Conservation (phyloP, 2,329 filamentous ascomycete species). For the Nigrospora osmanthi region DNA sequence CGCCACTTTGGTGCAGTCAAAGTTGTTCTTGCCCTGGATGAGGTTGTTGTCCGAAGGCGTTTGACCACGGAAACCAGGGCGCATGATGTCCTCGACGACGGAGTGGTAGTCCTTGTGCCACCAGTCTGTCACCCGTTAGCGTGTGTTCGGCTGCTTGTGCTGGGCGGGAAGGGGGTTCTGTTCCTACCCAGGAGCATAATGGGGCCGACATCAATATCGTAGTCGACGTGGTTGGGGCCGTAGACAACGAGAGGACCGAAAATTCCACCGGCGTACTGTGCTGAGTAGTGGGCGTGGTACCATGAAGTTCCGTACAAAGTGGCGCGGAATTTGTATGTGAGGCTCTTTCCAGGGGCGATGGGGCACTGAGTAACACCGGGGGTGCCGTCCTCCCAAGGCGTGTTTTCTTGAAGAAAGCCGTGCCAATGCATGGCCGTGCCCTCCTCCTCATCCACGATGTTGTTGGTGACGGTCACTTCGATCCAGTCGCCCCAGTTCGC, state of each 20-base stretch:
- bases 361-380: slow-evolving; percentile 55
- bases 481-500: slow-evolving; percentile 37
- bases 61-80: slow-evolving; percentile 21
- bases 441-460: slow-evolving; percentile 16
- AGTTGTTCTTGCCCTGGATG: slow-evolving; percentile 56
- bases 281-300: slow-evolving; percentile 56
- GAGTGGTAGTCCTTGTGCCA: slow-evolving; percentile 45
- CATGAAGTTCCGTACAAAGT: slow-evolving; percentile 47
- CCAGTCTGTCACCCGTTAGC: slow-evolving; percentile 44
- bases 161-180: neutral
- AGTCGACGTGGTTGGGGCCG: slow-evolving; percentile 43
- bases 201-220: slow-evolving; percentile 57
- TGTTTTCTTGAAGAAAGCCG: slow-evolving; percentile 40
- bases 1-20: slow-evolving; percentile 35
- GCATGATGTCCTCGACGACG: slow-evolving; percentile 37
- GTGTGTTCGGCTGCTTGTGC: neutral
- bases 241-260: slow-evolving; percentile 54
- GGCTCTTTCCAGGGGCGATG: slow-evolving; percentile 50
- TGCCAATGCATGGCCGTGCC: slow-evolving; percentile 47
- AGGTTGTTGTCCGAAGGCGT: slow-evolving; percentile 48
- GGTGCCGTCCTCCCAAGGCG: slow-evolving; percentile 45
- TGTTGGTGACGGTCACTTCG: slow-evolving; percentile 21
- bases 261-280: slow-evolving; percentile 52
- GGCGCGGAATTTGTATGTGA: slow-evolving; percentile 45
- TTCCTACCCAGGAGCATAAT: slow-evolving; percentile 31